Evolutionary conservation across 2,329 filamentous ascomycete genomes (phyloP), one percentile per base, ranked within the genome.

Genomic region (Lasiodiplodia sp.): DNA sequence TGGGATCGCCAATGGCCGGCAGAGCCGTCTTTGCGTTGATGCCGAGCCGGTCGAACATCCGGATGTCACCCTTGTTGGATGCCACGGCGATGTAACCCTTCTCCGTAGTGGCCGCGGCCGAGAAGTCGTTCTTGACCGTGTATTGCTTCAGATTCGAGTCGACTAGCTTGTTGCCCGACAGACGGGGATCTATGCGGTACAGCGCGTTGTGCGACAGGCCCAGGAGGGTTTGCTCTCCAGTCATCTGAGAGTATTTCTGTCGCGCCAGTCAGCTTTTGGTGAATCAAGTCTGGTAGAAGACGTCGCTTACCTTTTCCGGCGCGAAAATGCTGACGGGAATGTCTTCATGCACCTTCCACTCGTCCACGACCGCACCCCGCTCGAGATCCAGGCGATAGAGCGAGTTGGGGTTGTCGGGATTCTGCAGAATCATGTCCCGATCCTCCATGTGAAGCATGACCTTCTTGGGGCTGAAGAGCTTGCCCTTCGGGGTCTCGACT

Each of bases 1-100:
- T 98, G 3, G 94, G 89, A 76, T 99, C 96, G 72, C 96, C 96
- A 16, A 99, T 89, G 6, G 96, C 96, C 3, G 96, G 96, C 68
- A 99, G 94, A 71, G 96, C 92, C 0, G 96, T 98, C 86, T 99
- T 99, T 49, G 96, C 96, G 73, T 97, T 96, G 82, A 98, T 96
- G 16, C 96, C 96, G 2, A 99, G 88, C 21, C 94, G 92, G 78
- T 99, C 96, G 75, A 99, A 99, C 74, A 99, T 89, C 67, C 96
- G 93, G 71, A 99, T 94, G 73, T 99, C 96, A 74, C 96, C 96
- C 84, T 99, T 99, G 83, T 97, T 97, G 66, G 94, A 97, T 0
- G 96, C 95, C 8, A 99, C 94, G 4, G 96, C 96, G 71, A 99
- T 94, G 77, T 97, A 96, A 12, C 96, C 96, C 82, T 98, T 95